Evolutionary conservation across 2,329 filamentous ascomycete species (phyloP).

Genomic region (Nemania diffusa): DNA sequence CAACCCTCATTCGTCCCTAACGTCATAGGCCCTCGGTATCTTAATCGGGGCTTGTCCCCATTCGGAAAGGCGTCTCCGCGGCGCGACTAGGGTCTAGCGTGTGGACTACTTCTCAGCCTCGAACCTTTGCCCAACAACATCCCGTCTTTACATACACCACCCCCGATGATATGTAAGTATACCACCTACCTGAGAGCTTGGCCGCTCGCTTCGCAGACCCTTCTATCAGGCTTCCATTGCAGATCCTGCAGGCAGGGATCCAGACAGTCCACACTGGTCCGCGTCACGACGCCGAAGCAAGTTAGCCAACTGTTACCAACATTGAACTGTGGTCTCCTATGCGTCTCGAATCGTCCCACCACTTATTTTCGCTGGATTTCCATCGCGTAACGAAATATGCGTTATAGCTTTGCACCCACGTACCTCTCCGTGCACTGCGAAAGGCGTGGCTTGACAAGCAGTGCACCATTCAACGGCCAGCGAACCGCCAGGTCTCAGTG

Average conservation of each 20-base stretch:
- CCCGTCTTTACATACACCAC: neutral
- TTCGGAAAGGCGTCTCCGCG: constrained; percentile 18
- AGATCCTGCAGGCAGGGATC: constrained; percentile 22
- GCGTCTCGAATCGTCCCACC: constrained; percentile 6
- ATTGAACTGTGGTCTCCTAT: neutral
- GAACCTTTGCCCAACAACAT: constrained; percentile 23
- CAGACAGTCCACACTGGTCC: neutral
- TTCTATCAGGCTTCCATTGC: constrained; percentile 35
- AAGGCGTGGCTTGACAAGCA: constrained; percentile 4
- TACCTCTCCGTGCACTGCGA: neutral
- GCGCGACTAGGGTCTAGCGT: neutral
- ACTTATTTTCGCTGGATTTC: neutral
- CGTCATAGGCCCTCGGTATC: constrained; percentile 18
- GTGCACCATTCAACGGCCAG: neutral
- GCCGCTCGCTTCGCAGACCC: constrained; percentile 5
- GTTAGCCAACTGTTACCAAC: constrained; percentile 2
- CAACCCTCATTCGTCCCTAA: constrained; percentile 43
- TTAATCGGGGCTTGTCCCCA: neutral
- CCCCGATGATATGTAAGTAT: no score
- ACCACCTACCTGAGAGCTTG: neutral
- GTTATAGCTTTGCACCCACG: no score
- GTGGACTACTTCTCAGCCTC: constrained; percentile 31
- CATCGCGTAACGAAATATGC: neutral
- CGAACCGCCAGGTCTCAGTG: neutral
- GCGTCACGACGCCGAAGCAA: neutral